These are phyloP conservation scores for Sporothrix euskadiensis DNA, from an alignment of 2,329 filamentous ascomycete species.

Conservation along the genomic window DNA sequence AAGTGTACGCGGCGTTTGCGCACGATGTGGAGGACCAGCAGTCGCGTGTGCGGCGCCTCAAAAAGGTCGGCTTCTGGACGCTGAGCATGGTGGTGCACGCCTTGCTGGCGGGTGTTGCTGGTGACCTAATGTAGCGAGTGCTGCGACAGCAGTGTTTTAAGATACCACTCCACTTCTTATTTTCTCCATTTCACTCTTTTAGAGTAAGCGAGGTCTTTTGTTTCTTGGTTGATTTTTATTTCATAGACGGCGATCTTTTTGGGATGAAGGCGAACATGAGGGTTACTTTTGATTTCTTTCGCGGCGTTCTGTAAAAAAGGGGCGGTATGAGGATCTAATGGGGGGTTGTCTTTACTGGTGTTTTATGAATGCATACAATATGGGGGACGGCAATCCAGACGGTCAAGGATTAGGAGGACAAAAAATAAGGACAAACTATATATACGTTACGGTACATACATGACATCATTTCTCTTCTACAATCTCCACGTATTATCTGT, in stretches of 20 bases:
- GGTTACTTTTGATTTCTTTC: not conserved
- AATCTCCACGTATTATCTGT: not conserved
- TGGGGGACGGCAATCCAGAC: not conserved
- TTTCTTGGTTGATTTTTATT: not conserved
- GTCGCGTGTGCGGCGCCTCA: slow-evolving; percentile 79
- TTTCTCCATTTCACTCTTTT: not conserved
- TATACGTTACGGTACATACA: slow-evolving; percentile 4
- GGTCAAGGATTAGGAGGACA: not conserved
- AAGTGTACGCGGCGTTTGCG: slow-evolving; percentile 93
- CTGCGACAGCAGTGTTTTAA: not conserved
- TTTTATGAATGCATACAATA: not conserved
- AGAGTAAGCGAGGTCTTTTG: not conserved
- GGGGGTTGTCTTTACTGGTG: not conserved
- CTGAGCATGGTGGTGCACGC: slow-evolving; percentile 89
- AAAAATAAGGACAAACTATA: not conserved
- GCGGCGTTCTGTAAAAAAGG: not conserved
- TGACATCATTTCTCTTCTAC: not conserved
- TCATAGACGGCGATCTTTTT: slow-evolving; percentile 14
- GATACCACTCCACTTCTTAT: slow-evolving; percentile 22
- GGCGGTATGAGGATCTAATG: not conserved
- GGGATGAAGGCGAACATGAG: slow-evolving; percentile 12
- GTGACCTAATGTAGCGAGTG: slow-evolving; percentile 59
- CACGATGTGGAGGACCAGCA: slow-evolving; percentile 87
- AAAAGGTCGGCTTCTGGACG: slow-evolving; percentile 93
- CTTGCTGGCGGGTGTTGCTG: slow-evolving; percentile 91